Base-by-base conservation (phyloP, 2,329 filamentous ascomycete species). In the Colletotrichum karsti region DNA sequence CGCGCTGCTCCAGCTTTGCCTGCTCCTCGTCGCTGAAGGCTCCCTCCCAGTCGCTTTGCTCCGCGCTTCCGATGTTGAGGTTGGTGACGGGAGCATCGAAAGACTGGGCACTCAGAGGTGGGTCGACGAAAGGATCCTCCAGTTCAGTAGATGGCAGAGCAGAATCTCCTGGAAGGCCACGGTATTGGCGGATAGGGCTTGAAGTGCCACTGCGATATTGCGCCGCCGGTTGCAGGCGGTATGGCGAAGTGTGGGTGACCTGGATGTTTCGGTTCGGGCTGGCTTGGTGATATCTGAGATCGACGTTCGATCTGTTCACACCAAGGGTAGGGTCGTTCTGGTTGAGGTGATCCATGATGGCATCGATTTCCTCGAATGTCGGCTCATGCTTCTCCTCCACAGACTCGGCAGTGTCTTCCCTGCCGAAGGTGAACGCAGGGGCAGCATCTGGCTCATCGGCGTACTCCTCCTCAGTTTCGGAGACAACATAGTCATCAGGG, bases 1-100 rank as follows among this genome's bases (percentile, higher is more conserved):
- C 93, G 53, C 94, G 90, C 59, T 91, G 90, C 71, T 93, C 90
- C 63, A 98, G 84, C 79, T 97, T 97, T 56, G 90, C 88, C 66
- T 97, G 93, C 74, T 97, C 93, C 35, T 92, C 91, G 18, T 93
- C 93, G 9, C 92, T 92, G 69, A 98, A 91, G 51, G 92, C 90
- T 75, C 92, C 92, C 75, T 97, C 94, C 96, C 96, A 99, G 78
- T 98, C 95, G 76, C 95, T 98, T 67, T 90, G 88, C 24, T 91
- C 90, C 15, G 91, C 83, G 69, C 88, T 90, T 28, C 88, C 87
- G 67, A 85, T 87, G 73, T 91, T 89, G 61, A 93, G 84, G 60
- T 88, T 87, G 69, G 89, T 87, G 30, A 94, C 82, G 57, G 87
- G 85, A 22, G 87, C 85, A 39, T 87, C 84, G 48, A 85, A 84